phyloP scores from a whole-genome alignment of 164 flowering plant species.

The Saururus chinensis region DNA sequence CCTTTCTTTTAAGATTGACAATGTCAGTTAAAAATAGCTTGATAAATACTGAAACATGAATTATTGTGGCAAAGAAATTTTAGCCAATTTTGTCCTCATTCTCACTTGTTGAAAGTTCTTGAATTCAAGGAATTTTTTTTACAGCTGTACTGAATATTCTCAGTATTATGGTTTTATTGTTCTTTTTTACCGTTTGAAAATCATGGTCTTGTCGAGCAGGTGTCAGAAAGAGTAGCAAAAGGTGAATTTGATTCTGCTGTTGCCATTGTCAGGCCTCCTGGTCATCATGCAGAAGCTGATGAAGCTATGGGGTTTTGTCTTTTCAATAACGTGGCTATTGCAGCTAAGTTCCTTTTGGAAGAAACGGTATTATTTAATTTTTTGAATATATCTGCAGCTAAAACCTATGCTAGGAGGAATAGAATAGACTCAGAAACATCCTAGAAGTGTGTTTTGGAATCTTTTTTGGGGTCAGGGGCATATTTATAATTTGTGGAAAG shows the following conservation, averaged over 20 bases:
- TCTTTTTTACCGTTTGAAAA: background rate
- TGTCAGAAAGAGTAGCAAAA: slow-evolving; percentile 70
- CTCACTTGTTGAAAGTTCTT: background rate
- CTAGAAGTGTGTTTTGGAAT: too few relatives aligned
- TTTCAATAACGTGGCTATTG: slow-evolving; percentile 84
- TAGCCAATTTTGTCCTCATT: background rate
- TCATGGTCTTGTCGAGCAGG: slow-evolving; percentile 25
- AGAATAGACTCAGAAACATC: too few relatives aligned
- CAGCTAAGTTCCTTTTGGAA: slow-evolving; percentile 62
- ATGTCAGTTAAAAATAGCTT: too few relatives aligned
- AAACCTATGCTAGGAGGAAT: too few relatives aligned
- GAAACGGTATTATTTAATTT: slow-evolving; percentile 52
- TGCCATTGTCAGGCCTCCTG: slow-evolving; percentile 98
- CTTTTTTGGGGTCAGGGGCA: too few relatives aligned
- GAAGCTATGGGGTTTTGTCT: slow-evolving; percentile 97
- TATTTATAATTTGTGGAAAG: too few relatives aligned
- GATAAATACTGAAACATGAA: too few relatives aligned
- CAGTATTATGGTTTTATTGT: background rate
- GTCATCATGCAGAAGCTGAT: slow-evolving; percentile 87
- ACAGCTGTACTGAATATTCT: background rate
- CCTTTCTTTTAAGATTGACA: too few relatives aligned
- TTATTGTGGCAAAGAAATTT: too few relatives aligned
- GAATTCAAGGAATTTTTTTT: background rate
- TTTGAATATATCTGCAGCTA: too few relatives aligned
- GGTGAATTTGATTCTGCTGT: slow-evolving; percentile 77